Evolutionary conservation across 352 stramenopile species (phyloP).

Genomic region (Pythium aquatile): DNA sequence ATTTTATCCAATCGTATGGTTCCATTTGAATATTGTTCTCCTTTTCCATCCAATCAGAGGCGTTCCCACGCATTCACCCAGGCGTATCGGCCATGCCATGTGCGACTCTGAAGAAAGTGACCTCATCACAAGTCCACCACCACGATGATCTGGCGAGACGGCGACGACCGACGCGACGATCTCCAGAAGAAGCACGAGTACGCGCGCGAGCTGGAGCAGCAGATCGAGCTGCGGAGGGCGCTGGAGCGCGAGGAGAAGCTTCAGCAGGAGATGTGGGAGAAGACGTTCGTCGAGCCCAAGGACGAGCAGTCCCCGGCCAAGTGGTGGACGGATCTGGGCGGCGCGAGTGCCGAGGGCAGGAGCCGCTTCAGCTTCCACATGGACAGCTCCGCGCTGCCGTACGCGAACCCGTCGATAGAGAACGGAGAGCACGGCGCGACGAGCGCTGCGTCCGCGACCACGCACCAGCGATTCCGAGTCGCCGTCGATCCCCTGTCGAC

Average conservation of each 20-base stretch:
- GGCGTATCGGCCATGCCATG: not conserved
- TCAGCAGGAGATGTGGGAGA: constrained; percentile 57
- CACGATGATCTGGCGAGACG: constrained; percentile 56
- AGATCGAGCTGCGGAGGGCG: constrained; percentile 61
- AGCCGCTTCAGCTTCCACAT: constrained; percentile 16
- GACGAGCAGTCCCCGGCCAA: constrained; percentile 60
- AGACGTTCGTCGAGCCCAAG: constrained; percentile 35
- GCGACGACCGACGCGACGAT: constrained; percentile 37
- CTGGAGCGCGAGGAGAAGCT: constrained; percentile 49
- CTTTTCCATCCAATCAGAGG: constrained; percentile 34
- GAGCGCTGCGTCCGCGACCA: constrained; percentile 19
- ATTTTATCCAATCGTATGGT: constrained; percentile 6
- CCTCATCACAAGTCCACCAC: constrained; percentile 1
- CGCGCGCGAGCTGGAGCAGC: constrained; percentile 61
- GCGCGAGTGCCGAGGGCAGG: constrained; percentile 18
- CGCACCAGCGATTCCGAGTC: constrained; percentile 53
- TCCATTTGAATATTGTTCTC: constrained; percentile 10
- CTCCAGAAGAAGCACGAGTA: constrained; percentile 63
- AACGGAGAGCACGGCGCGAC: constrained; percentile 28
- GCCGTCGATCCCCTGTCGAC: constrained; percentile 37
- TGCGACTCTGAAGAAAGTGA: constrained; percentile 6
- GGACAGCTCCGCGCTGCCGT: constrained; percentile 19
- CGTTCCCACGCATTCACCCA: constrained; percentile 37
- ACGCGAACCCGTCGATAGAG: constrained; percentile 4
- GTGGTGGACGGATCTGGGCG: constrained; percentile 68